Evolutionary conservation across 2,329 filamentous ascomycete genomes (phyloP).

Genomic region (Teratosphaeria zuluensis): DNA sequence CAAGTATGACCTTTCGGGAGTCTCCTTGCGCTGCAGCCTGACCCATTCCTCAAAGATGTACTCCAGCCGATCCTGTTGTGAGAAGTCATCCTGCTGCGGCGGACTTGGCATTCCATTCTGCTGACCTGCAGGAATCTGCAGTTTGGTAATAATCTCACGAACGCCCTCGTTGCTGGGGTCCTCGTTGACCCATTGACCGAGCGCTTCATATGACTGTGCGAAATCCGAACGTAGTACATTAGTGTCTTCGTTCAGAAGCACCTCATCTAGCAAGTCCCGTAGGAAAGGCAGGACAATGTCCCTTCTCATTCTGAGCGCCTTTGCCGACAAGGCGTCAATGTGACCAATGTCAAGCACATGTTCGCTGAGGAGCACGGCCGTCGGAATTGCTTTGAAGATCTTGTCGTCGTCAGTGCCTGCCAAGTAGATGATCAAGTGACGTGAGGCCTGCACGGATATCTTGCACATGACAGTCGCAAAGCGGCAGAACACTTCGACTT

Average conservation of each 20-base stretch:
- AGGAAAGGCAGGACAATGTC: constrained; percentile 67
- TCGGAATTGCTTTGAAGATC: constrained; percentile 53
- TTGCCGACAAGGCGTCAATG: constrained; percentile 56
- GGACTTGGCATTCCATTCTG: constrained; percentile 48
- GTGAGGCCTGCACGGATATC: constrained; percentile 47
- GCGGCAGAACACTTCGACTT: constrained; percentile 54
- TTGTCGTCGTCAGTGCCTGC: constrained; percentile 47
- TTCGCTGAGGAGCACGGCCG: constrained; percentile 50
- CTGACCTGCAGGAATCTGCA: constrained; percentile 49
- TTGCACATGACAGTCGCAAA: constrained; percentile 53
- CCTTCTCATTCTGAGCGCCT: constrained; percentile 61
- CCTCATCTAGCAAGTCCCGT: constrained; percentile 66
- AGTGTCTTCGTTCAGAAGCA: constrained; percentile 68
- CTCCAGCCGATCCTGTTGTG: constrained; percentile 71
- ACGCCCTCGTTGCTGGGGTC: constrained; percentile 57
- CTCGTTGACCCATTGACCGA: constrained; percentile 71
- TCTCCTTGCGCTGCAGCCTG: constrained; percentile 66
- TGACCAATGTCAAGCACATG: constrained; percentile 52
- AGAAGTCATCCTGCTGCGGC: constrained; percentile 40
- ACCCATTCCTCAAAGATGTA: constrained; percentile 97
- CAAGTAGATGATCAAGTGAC: constrained; percentile 43
- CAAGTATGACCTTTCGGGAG: constrained; percentile 59
- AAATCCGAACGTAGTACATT: constrained; percentile 78
- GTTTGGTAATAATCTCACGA: constrained; percentile 59
- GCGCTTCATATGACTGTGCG: constrained; percentile 67